Evolutionary conservation across 139 green algal species (phyloP).

Genomic region (Chlorella sp.): DNA sequence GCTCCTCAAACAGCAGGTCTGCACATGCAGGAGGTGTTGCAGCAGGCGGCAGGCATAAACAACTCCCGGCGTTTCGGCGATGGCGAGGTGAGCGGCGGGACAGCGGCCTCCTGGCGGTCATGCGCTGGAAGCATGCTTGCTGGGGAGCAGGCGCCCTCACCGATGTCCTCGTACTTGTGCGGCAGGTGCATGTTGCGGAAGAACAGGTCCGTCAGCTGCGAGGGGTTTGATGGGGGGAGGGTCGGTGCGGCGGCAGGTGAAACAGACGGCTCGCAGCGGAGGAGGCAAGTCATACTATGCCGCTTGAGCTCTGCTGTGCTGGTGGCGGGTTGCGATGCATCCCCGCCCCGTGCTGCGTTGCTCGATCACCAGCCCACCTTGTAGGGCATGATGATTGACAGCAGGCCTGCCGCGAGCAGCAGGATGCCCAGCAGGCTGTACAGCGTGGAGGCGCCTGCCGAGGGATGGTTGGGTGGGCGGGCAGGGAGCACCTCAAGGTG

Average conservation of each 20-base stretch:
- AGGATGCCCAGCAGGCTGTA: conserved; percentile 37
- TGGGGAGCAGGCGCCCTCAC: neutral
- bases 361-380: neutral
- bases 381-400: conserved; percentile 39
- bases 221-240: neutral
- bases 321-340: neutral
- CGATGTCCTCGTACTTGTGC: conserved; percentile 26
- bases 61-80: too few species aligned
- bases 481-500: neutral
- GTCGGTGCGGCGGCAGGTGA: neutral
- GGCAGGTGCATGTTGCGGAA: conserved; percentile 41
- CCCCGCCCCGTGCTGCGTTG: neutral
- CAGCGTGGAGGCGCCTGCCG: conserved; percentile 24
- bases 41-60: neutral
- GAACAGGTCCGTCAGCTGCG: conserved; percentile 42
- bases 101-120: too few species aligned
- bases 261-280: too few species aligned
- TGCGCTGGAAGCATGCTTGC: too few species aligned
- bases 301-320: neutral
- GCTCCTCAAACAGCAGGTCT: conserved; percentile 45
- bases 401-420: conserved; percentile 39
- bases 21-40: neutral
- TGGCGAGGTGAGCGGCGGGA: too few species aligned
- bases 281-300: neutral
- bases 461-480: too few species aligned